A percentile compares a stretch with the other conserved stretches of the same genome.
phyloP scores from a whole-genome alignment of 2,329 filamentous ascomycete genomes.

The Colletotrichum zoysiae region DNA sequence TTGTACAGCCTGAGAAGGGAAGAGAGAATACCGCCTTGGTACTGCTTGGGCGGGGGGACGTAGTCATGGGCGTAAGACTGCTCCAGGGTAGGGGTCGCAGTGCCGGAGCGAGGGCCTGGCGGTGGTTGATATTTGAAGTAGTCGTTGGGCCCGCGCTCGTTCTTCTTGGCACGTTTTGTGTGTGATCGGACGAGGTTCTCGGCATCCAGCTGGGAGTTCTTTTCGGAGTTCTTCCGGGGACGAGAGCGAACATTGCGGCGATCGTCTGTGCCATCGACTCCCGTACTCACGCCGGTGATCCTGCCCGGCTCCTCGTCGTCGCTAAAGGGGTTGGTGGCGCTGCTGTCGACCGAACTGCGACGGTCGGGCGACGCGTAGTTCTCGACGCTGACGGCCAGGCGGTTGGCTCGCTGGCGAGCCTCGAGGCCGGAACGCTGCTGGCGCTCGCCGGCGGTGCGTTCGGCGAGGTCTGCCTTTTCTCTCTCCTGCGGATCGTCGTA shows the following conservation, averaged over 20 bases:
- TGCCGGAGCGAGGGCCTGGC: slow-evolving; percentile 50
- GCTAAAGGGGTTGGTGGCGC: slow-evolving; percentile 20
- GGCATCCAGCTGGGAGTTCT: slow-evolving; percentile 44
- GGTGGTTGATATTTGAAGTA: slow-evolving; percentile 48
- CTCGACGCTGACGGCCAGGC: slow-evolving; percentile 55
- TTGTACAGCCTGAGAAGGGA: slow-evolving; percentile 79
- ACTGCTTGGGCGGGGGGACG: slow-evolving; percentile 74
- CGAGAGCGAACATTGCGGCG: slow-evolving; percentile 27
- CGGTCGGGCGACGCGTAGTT: slow-evolving; percentile 51
- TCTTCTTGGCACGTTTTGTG: slow-evolving; percentile 47
- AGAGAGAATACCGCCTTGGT: slow-evolving; percentile 79
- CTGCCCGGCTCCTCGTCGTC: slow-evolving; percentile 33
- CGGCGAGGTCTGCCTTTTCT: slow-evolving; percentile 55
- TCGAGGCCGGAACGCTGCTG: slow-evolving; percentile 56
- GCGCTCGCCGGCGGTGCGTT: slow-evolving; percentile 53
- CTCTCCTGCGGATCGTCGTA: slow-evolving; percentile 57
- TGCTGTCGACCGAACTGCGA: slow-evolving; percentile 26
- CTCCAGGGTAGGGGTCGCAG: slow-evolving; percentile 55
- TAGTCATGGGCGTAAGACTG: slow-evolving; percentile 68
- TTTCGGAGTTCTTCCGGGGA: slow-evolving; percentile 39
- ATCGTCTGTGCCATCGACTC: slow-evolving; percentile 15
- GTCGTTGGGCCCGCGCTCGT: slow-evolving; percentile 39
- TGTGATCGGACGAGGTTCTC: slow-evolving; percentile 54
- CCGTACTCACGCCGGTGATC: slow-evolving; percentile 19
- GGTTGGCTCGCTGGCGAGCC: slow-evolving; percentile 55